phyloP scores from a whole-genome alignment of 148 eudicot genomes.

The Camellia lanceoleosa region DNA sequence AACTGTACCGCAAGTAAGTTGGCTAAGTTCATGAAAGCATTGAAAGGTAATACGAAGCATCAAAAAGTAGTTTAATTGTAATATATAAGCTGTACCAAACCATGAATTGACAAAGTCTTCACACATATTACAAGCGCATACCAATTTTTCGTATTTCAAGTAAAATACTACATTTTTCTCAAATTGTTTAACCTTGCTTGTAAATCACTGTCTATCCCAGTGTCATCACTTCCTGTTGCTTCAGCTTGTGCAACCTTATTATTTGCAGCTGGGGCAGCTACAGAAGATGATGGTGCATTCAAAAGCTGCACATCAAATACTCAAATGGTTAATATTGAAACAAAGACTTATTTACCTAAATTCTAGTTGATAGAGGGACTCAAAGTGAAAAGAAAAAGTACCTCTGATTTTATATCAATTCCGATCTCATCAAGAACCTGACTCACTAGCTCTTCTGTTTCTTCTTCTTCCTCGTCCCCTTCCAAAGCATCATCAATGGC shows the following conservation, averaged over 20 bases:
- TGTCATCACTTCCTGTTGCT: constrained; percentile 49
- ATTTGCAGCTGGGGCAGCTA: constrained; percentile 74
- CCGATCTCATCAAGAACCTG: constrained; percentile 99
- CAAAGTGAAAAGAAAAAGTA: constrained; percentile 7
- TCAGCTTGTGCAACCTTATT: constrained; percentile 38
- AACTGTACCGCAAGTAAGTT: too few species aligned
- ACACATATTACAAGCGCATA: constrained; percentile 18
- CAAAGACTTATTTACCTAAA: not conserved
- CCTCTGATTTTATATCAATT: constrained; percentile 84
- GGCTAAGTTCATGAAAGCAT: not conserved
- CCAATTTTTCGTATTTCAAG: not conserved
- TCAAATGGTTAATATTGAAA: not conserved
- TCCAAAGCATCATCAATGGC: constrained; percentile 99
- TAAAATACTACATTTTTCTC: constrained; percentile 59
- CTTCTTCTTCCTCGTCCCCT: constrained; percentile 97
- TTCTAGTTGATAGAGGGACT: too few species aligned
- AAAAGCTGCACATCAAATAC: constrained; percentile 54
- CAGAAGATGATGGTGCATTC: constrained; percentile 78
- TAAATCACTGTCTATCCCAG: constrained; percentile 77
- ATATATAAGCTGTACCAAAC: not conserved
- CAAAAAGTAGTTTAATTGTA: not conserved
- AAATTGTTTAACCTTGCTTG: constrained; percentile 95
- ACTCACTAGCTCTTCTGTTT: constrained; percentile 88
- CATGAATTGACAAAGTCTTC: not conserved
- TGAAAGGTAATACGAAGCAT: not conserved